These are phyloP conservation scores for Nicotiana paniculata DNA, from an alignment of 257 asterid species.

Conservation along the genomic window DNA sequence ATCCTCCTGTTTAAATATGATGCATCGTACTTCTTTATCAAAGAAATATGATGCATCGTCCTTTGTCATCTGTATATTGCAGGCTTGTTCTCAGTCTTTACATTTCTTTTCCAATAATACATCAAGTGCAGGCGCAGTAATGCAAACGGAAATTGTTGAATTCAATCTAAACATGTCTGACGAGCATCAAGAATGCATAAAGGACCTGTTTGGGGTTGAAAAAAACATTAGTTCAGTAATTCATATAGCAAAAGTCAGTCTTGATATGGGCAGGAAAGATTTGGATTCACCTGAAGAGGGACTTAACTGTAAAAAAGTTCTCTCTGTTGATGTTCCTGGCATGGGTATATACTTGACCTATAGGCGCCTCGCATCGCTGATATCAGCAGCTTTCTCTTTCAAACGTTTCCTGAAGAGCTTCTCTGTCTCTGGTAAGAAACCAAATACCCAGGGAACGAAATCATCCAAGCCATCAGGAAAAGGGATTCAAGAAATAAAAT, in stretches of 20 bases:
- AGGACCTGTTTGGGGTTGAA: slow-evolving; percentile 81
- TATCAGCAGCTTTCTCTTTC: slow-evolving; percentile 69
- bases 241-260: slow-evolving; percentile 83
- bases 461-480: slow-evolving; percentile 73
- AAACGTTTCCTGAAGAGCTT: slow-evolving; percentile 53
- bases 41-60: not conserved
- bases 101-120: slow-evolving; percentile 84
- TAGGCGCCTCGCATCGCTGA: slow-evolving; percentile 81
- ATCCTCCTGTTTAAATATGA: not conserved
- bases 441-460: slow-evolving; percentile 46
- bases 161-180: slow-evolving; percentile 87
- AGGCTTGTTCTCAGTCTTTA: slow-evolving; percentile 92
- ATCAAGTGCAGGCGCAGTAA: slow-evolving; percentile 56
- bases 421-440: slow-evolving; percentile 64
- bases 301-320: slow-evolving; percentile 52
- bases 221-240: slow-evolving; percentile 73
- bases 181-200: slow-evolving; percentile 91
- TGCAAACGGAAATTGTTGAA: slow-evolving; percentile 88
- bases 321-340: slow-evolving; percentile 79
- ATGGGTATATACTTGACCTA: slow-evolving; percentile 76
- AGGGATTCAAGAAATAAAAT: slow-evolving; percentile 70
- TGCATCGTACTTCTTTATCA: not conserved
- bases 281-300: slow-evolving; percentile 67
- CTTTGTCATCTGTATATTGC: slow-evolving; percentile 36
- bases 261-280: slow-evolving; percentile 82